These are phyloP conservation scores for Aspergillus fumigatiaffinis DNA, from an alignment of 2,329 filamentous ascomycete species.

Conservation along the genomic window DNA sequence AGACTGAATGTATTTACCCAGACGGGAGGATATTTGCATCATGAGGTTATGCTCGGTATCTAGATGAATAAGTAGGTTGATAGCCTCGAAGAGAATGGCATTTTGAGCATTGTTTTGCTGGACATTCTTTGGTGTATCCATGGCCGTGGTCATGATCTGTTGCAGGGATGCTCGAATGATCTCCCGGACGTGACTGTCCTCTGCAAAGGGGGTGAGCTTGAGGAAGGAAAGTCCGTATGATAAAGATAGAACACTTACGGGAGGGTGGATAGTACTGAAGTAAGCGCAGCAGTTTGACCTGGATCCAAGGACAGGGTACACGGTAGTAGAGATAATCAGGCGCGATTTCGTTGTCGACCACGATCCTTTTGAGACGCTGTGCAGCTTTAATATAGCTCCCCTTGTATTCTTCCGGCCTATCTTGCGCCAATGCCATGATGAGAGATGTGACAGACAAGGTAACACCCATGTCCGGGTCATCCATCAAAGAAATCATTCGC, in stretches of 20 bases:
- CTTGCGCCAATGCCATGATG: conserved; percentile 90
- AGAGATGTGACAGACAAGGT: conserved; percentile 92
- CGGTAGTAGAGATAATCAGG: conserved; percentile 98
- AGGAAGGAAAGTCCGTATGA: conserved; percentile 2
- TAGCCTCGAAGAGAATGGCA: conserved; percentile 94
- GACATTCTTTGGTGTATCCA: conserved; percentile 95
- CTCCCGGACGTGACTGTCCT: conserved; percentile 85
- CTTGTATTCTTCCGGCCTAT: conserved; percentile 90
- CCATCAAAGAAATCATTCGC: conserved; percentile 97
- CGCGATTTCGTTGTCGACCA: conserved; percentile 85
- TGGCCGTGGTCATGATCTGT: conserved; percentile 83
- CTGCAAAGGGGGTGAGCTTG: conserved; percentile 42
- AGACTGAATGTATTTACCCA: conserved; percentile 95
- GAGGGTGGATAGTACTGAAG: conserved; percentile 96
- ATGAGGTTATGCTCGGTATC: conserved; percentile 93
- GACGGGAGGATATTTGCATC: conserved; percentile 86
- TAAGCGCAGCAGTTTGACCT: conserved; percentile 86
- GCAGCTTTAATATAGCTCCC: conserved; percentile 93
- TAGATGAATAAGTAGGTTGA: conserved; percentile 95
- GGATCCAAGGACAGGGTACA: conserved; percentile 97
- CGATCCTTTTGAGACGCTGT: conserved; percentile 78
- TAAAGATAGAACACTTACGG: conserved; percentile 50
- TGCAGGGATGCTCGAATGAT: conserved; percentile 90
- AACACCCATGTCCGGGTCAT: conserved; percentile 90
- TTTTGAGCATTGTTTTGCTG: conserved; percentile 99